phyloP scores from a whole-genome alignment of 179 eudicot species.

The Drosera spatulata region DNA sequence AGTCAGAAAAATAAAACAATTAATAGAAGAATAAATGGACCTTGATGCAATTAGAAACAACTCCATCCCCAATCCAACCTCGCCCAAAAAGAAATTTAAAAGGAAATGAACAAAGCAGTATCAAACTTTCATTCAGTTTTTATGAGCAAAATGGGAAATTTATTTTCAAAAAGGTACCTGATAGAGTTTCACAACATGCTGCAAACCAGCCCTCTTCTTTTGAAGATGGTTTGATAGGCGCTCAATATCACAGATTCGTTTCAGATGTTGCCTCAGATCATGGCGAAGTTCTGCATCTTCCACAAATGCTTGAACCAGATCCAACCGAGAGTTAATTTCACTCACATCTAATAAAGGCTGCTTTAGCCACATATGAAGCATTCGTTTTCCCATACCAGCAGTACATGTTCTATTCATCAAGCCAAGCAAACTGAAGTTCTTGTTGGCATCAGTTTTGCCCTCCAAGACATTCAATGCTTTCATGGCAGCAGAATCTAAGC shows the following conservation, averaged over 20 bases:
- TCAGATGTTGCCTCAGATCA: conserved; percentile 81
- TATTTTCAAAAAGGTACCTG: conserved; percentile 43
- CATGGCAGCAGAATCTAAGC: conserved; percentile 96
- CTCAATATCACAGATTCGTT: conserved; percentile 86
- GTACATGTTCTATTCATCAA: conserved; percentile 97
- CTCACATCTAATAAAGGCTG: conserved; percentile 81
- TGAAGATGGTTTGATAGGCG: conserved; percentile 57
- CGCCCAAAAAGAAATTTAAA: no score
- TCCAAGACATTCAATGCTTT: conserved; percentile 95
- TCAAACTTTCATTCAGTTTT: neutral
- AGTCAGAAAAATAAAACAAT: no score
- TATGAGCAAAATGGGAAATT: neutral
- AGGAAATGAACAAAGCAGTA: neutral
- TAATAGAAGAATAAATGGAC: no score
- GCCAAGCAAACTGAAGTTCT: conserved; percentile 89
- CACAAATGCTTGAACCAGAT: conserved; percentile 87
- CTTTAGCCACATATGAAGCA: conserved; percentile 94
- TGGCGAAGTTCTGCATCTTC: conserved; percentile 88
- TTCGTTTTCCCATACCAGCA: conserved; percentile 96
- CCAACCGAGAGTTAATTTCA: conserved; percentile 74
- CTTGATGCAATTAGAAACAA: no score
- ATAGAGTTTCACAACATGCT: conserved; percentile 89
- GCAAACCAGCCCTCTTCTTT: conserved; percentile 57
- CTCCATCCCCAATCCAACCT: no score
- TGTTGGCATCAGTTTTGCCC: conserved; percentile 94